These are phyloP conservation scores for Clarireedia sp. DNA, from an alignment of 2,329 filamentous ascomycete genomes.

Conservation along the genomic window DNA sequence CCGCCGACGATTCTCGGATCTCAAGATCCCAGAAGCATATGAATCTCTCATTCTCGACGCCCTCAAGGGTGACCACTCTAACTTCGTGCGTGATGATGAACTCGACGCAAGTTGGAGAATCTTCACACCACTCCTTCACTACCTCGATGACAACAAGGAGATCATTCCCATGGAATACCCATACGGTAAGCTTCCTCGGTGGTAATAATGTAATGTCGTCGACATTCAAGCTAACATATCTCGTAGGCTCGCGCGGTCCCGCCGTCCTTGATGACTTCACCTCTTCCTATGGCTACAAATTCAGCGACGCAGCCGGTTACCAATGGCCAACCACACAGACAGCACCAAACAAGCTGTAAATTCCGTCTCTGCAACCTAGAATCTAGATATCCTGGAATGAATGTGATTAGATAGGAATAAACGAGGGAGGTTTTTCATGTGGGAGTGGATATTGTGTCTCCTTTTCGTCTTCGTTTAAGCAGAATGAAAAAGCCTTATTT, in stretches of 20 bases:
- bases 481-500: too few species aligned
- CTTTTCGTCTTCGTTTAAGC: too few species aligned
- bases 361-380: conserved; percentile 18
- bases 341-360: conserved; percentile 74
- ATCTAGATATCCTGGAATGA: background rate
- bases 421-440: background rate
- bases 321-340: conserved; percentile 82
- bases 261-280: conserved; percentile 97
- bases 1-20: conserved; percentile 93
- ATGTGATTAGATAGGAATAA: background rate
- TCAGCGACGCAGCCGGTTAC: conserved; percentile 88
- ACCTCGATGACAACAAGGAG: conserved; percentile 98
- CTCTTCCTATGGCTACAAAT: conserved; percentile 96
- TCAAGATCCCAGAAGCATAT: conserved; percentile 99
- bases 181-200: conserved; percentile 62
- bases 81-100: conserved; percentile 97
- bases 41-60: conserved; percentile 96
- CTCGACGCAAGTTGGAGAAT: conserved; percentile 97
- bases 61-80: conserved; percentile 97
- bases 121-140: conserved; percentile 94
- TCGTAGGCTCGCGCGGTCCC: conserved; percentile 83
- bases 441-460: too few species aligned
- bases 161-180: conserved; percentile 99
- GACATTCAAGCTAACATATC: conserved; percentile 2
- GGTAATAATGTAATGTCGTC: background rate